phyloP scores from a whole-genome alignment of 2,329 filamentous ascomycete species.

The Cladosporium sp. region DNA sequence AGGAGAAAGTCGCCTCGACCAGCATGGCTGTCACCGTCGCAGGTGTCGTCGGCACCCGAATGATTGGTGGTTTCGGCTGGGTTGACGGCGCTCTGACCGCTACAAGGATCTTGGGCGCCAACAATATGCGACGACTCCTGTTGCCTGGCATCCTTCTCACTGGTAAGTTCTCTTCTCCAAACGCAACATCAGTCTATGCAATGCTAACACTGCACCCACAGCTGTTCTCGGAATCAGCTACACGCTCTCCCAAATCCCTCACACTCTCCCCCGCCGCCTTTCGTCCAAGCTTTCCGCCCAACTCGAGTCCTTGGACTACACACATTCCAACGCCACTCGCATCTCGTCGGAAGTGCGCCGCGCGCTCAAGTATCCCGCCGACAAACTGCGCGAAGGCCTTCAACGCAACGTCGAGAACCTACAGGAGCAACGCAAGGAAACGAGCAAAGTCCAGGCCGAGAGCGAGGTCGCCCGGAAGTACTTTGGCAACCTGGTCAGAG shows the following conservation, averaged over 20 bases:
- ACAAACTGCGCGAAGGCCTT: slow-evolving; percentile 77
- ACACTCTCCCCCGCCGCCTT: slow-evolving; percentile 81
- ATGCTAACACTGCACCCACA: slow-evolving; percentile 40
- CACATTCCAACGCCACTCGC: slow-evolving; percentile 79
- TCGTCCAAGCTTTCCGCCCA: slow-evolving; percentile 79
- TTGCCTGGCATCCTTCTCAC: slow-evolving; percentile 75
- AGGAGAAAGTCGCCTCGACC: slow-evolving; percentile 92
- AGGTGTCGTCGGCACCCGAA: slow-evolving; percentile 75
- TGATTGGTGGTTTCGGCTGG: slow-evolving; percentile 83
- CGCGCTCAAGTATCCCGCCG: slow-evolving; percentile 81
- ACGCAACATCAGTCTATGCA: slow-evolving; percentile 4
- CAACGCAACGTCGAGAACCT: slow-evolving; percentile 84
- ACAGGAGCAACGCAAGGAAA: slow-evolving; percentile 72
- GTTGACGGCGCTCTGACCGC: slow-evolving; percentile 81
- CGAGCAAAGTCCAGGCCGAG: slow-evolving; percentile 73
- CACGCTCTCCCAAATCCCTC: slow-evolving; percentile 79
- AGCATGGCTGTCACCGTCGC: slow-evolving; percentile 92
- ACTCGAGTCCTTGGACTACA: slow-evolving; percentile 81
- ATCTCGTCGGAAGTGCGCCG: slow-evolving; percentile 84
- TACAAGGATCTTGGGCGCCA: slow-evolving; percentile 73
- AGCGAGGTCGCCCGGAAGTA: slow-evolving; percentile 86
- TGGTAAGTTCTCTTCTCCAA: slow-evolving; percentile 52
- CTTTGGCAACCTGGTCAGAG: slow-evolving; percentile 77
- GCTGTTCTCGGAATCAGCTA: slow-evolving; percentile 74
- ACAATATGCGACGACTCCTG: slow-evolving; percentile 75